phyloP scores from a whole-genome alignment of 768 basidiomycete genomes.

The Brasilioporus rufonigricans region DNA sequence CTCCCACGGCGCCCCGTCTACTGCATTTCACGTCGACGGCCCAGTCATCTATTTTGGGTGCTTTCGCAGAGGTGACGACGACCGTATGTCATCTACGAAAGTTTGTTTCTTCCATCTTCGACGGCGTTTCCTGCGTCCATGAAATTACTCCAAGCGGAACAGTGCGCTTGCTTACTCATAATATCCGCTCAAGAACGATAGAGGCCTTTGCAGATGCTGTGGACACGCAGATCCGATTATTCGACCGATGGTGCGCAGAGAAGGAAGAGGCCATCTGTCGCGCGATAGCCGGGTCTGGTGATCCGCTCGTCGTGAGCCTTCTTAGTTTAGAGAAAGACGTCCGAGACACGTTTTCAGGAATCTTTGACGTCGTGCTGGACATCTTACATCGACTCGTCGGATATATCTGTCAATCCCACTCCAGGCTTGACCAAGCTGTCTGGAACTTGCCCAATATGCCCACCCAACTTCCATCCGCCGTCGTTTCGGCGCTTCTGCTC shows the following conservation, averaged over 20 bases:
- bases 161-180: constrained; percentile 23
- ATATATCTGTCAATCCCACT: constrained; percentile 29
- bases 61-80: constrained; percentile 59
- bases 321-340: constrained; percentile 61
- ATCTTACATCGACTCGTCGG: constrained; percentile 40
- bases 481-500: constrained; percentile 55
- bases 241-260: constrained; percentile 70
- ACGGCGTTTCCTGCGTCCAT: constrained; percentile 21
- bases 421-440: constrained; percentile 31
- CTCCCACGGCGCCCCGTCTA: constrained; percentile 53
- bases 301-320: constrained; percentile 54
- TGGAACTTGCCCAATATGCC: constrained; percentile 43
- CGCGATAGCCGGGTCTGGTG: constrained; percentile 49
- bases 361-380: constrained; percentile 55
- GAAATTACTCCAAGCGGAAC: constrained; percentile 24
- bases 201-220: constrained; percentile 83
- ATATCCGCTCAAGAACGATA: constrained; percentile 51
- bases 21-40: constrained; percentile 66
- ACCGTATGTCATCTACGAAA: constrained; percentile 59
- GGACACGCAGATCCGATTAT: constrained; percentile 51
- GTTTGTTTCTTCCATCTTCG: constrained; percentile 53
- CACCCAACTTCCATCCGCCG: constrained; percentile 45
- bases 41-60: constrained; percentile 60
- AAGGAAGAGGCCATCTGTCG: constrained; percentile 65
- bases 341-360: constrained; percentile 52